Evolutionary conservation across 768 basidiomycete species (phyloP).

Genomic region (Megacollybia marginata): DNA sequence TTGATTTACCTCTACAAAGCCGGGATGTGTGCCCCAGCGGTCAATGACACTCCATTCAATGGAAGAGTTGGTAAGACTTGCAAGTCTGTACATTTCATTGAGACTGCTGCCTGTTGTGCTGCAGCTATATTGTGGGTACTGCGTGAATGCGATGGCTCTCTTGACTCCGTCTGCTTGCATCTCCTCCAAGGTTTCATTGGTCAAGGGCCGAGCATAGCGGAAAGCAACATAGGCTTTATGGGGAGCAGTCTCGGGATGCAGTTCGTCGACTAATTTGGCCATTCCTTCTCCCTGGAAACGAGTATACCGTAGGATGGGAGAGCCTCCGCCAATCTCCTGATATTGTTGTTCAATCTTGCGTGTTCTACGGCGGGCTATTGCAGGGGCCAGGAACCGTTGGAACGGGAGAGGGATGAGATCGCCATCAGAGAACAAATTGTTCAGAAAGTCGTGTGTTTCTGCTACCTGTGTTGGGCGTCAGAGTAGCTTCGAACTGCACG

Average conservation of each 20-base stretch:
- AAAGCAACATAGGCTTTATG: conserved; percentile 97
- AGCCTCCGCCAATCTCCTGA: conserved; percentile 90
- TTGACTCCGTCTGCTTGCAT: conserved; percentile 89
- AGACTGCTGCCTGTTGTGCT: conserved; percentile 96
- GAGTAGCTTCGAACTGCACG: neutral
- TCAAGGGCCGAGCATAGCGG: conserved; percentile 87
- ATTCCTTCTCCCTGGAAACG: conserved; percentile 83
- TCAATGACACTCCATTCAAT: conserved; percentile 98
- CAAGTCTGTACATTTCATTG: conserved; percentile 79
- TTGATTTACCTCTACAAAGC: conserved; percentile 78
- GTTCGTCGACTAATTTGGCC: conserved; percentile 86
- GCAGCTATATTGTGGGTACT: conserved; percentile 98
- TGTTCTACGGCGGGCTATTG: conserved; percentile 83
- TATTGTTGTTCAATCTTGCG: conserved; percentile 95
- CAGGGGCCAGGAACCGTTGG: conserved; percentile 79
- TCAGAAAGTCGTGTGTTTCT: conserved; percentile 91
- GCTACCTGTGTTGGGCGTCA: conserved; percentile 50
- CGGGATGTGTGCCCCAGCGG: conserved; percentile 93
- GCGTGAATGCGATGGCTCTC: conserved; percentile 91
- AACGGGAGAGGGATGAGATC: conserved; percentile 96
- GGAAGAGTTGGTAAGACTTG: conserved; percentile 50
- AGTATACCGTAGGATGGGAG: conserved; percentile 90
- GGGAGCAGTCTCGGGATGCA: conserved; percentile 88
- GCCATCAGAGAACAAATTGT: conserved; percentile 82
- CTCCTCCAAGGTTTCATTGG: conserved; percentile 71